phyloP scores from a whole-genome alignment of 129 eudicot genomes.

The Solidago caesia region DNA sequence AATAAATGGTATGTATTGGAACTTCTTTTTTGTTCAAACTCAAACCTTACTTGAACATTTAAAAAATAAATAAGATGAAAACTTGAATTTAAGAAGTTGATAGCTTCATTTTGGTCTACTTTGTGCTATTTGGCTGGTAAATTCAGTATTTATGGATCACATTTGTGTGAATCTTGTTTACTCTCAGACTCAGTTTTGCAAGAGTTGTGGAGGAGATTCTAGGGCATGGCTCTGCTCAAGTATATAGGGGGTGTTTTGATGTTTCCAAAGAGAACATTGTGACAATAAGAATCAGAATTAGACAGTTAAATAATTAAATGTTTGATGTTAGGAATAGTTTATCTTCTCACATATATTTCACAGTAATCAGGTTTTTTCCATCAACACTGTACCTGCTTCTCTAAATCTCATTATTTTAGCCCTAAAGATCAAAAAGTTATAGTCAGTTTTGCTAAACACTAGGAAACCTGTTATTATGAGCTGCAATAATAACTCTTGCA shows the following conservation, averaged over 20 bases:
- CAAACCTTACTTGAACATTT: slow-evolving; percentile 1
- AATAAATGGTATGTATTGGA: slow-evolving; percentile 62
- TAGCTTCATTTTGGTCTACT: slow-evolving; percentile 8
- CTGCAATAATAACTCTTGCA: neutral
- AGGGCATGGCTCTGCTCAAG: neutral
- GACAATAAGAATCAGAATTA: slow-evolving; percentile 1
- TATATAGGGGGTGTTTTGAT: neutral
- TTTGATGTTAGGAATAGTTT: slow-evolving; percentile 9
- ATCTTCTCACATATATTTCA: neutral
- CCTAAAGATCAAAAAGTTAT: neutral
- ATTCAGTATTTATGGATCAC: neutral
- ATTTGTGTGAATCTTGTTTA: slow-evolving; percentile 2
- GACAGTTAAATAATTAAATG: neutral
- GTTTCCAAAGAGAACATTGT: neutral
- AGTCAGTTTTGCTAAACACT: neutral
- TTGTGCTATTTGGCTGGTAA: slow-evolving; percentile 9
- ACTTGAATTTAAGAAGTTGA: slow-evolving; percentile 6
- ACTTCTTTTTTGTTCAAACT: slow-evolving; percentile 11
- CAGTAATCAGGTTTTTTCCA: neutral
- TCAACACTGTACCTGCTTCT: neutral
- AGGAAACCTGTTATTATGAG: neutral
- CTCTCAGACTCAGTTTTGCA: neutral
- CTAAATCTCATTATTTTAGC: neutral
- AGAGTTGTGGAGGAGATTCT: neutral
- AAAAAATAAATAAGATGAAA: neutral